phyloP scores from a whole-genome alignment of 331 rosid species.

The Malus hybrid region DNA sequence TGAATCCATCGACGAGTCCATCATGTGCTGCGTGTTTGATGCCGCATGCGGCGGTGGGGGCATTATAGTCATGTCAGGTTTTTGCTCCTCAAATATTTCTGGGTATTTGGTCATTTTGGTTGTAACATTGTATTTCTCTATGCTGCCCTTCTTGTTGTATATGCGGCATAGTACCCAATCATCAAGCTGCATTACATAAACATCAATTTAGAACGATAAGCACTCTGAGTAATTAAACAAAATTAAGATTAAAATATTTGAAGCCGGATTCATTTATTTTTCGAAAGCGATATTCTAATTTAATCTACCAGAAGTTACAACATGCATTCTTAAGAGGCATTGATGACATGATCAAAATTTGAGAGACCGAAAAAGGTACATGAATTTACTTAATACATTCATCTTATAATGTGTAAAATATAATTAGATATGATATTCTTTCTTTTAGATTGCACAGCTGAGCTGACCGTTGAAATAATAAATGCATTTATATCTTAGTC shows the following conservation, averaged over 20 bases:
- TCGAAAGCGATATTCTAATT: background rate
- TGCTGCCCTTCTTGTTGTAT: slow-evolving; percentile 76
- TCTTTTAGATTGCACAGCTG: no score
- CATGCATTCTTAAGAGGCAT: no score
- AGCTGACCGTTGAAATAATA: no score
- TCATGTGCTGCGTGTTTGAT: background rate
- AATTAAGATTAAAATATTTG: background rate
- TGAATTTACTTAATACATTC: no score
- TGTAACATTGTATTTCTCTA: slow-evolving; percentile 31
- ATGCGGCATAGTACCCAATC: slow-evolving; percentile 93
- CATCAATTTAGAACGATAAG: background rate
- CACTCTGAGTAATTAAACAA: no score
- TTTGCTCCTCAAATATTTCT: slow-evolving; percentile 29
- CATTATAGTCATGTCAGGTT: slow-evolving; percentile 33
- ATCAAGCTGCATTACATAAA: slow-evolving; percentile 49
- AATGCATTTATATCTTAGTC: no score
- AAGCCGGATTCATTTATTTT: background rate
- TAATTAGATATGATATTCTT: no score
- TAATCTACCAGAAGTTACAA: background rate
- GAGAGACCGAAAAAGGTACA: no score
- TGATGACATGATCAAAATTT: background rate
- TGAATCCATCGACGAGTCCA: slow-evolving; percentile 42
- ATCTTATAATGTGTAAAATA: no score
- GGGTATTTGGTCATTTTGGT: slow-evolving; percentile 10
- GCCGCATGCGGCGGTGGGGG: background rate